Evolutionary conservation across 768 basidiomycete species (phyloP).

Genomic region (Grammothele lineata): DNA sequence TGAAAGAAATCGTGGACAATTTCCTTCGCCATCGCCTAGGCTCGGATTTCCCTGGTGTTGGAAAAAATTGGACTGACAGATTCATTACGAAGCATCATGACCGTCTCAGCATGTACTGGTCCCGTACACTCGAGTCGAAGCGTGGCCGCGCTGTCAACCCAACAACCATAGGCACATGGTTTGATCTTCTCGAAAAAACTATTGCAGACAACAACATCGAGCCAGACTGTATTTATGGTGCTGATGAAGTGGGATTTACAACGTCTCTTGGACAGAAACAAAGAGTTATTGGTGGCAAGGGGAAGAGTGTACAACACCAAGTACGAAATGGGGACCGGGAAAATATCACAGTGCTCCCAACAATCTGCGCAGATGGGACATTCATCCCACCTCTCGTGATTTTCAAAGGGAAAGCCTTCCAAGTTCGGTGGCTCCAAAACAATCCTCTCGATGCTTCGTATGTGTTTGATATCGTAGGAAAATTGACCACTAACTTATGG

Average conservation of each 20-base stretch:
- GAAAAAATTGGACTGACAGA: background rate
- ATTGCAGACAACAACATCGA: background rate
- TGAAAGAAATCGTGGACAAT: background rate
- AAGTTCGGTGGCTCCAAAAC: conserved; percentile 35
- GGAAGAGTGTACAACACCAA: background rate
- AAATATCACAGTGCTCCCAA: background rate
- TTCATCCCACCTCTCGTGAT: conserved; percentile 23
- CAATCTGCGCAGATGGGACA: background rate
- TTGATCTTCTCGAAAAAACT: background rate
- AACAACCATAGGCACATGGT: background rate
- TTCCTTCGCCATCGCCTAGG: background rate
- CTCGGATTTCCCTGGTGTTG: background rate
- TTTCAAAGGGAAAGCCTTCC: conserved; percentile 34
- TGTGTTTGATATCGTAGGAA: too few species aligned
- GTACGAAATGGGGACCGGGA: background rate
- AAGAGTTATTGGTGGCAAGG: background rate
- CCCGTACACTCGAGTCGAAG: background rate
- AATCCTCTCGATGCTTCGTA: conserved; percentile 39
- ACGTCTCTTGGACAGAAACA: background rate
- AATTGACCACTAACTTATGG: background rate
- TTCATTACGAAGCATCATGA: background rate
- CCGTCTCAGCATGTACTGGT: background rate
- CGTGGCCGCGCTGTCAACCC: background rate
- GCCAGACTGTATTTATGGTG: background rate
- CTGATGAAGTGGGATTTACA: background rate